phyloP scores from a whole-genome alignment of 2,329 filamentous ascomycete genomes.

The Simplicillium aogashimaense region DNA sequence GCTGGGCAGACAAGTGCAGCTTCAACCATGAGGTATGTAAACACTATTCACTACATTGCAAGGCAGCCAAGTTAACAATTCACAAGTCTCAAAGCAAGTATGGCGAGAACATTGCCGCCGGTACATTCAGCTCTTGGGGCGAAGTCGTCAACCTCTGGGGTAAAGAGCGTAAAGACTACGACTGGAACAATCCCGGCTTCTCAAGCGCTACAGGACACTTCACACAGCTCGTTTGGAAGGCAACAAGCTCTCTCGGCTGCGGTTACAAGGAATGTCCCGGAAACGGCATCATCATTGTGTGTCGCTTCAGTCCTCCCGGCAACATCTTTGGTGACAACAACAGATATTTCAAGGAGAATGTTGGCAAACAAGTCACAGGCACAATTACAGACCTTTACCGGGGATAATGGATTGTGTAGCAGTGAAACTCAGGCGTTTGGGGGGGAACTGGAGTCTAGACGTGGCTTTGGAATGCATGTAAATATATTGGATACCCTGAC shows the following conservation, averaged over 20 bases:
- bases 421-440: too few species aligned
- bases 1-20: conserved; percentile 3
- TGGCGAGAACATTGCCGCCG: conserved; percentile 6
- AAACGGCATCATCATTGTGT: conserved; percentile 1
- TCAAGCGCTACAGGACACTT: conserved; percentile 56
- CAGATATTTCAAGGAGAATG: conserved; percentile 2
- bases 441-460: too few species aligned
- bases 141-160: conserved; percentile 3
- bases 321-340: conserved; percentile 2
- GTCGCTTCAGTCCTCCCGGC: conserved; percentile 2
- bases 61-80: background rate
- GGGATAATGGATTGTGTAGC: background rate
- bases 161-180: conserved; percentile 43
- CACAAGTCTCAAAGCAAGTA: background rate
- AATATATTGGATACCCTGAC: too few species aligned
- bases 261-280: conserved; percentile 18
- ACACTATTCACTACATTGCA: background rate
- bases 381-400: background rate
- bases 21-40: conserved; percentile 4
- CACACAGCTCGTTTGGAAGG: conserved; percentile 63
- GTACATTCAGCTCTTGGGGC: background rate
- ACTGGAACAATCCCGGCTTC: conserved; percentile 49
- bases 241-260: conserved; percentile 49
- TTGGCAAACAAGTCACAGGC: conserved; percentile 2
- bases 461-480: too few species aligned